Conservation (phyloP, 1,284 basidiomycete species). For the Bjerkandera adusta region DNA sequence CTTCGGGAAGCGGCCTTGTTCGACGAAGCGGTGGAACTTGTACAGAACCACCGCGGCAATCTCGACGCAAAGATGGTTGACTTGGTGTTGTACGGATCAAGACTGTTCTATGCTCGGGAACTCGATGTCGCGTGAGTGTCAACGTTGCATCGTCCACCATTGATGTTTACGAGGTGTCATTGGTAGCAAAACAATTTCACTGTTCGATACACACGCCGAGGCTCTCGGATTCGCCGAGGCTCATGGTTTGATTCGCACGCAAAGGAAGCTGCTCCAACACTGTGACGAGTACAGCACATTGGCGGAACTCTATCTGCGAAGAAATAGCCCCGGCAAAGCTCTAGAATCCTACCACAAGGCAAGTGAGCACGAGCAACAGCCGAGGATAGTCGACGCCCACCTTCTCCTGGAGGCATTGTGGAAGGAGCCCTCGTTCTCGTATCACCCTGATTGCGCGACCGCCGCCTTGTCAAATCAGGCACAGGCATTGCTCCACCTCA, state of each 20-base stretch:
- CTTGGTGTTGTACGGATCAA: constrained; percentile 44
- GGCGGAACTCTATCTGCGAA: constrained; percentile 46
- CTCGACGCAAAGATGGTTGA: constrained; percentile 36
- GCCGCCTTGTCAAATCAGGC: neutral
- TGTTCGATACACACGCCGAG: constrained; percentile 53
- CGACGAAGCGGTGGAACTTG: constrained; percentile 48
- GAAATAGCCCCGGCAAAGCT: neutral
- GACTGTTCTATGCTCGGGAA: constrained; percentile 47
- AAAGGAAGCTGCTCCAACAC: constrained; percentile 45
- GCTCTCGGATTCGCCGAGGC: constrained; percentile 55
- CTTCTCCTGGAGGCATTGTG: neutral
- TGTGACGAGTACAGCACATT: constrained; percentile 46
- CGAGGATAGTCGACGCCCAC: neutral
- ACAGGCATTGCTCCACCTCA: neutral
- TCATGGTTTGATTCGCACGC: constrained; percentile 50
- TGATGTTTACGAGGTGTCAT: neutral
- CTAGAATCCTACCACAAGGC: neutral
- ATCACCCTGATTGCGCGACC: neutral
- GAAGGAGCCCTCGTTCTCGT: neutral
- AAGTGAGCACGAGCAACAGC: too few relatives aligned
- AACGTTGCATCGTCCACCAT: neutral
- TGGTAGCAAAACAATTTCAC: constrained; percentile 41
- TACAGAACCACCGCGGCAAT: constrained; percentile 31
- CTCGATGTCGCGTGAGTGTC: constrained; percentile 40
- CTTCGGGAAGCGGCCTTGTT: constrained; percentile 50